Evolutionary conservation across 108 stramenopile genomes (phyloP).

Genomic region (Cyclotella distinguenda): DNA sequence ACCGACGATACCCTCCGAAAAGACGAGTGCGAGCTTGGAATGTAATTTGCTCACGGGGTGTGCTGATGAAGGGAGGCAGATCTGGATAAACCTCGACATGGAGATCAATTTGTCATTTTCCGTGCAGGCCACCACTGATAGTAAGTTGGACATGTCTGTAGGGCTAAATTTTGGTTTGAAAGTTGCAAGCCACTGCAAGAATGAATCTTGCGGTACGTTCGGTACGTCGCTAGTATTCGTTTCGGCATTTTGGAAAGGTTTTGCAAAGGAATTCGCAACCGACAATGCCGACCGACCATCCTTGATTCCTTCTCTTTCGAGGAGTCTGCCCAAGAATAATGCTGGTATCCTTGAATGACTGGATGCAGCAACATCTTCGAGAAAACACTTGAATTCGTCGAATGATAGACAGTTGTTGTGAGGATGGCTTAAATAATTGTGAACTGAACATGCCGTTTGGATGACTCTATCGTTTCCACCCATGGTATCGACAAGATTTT

Average conservation of each 20-base stretch:
- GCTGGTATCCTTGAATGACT: slow-evolving; percentile 1
- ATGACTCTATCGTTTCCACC: slow-evolving; percentile 2
- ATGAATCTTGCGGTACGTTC: neutral
- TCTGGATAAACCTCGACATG: slow-evolving; percentile 5
- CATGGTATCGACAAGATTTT: neutral
- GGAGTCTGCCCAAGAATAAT: slow-evolving; percentile 1
- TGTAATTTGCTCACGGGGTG: neutral
- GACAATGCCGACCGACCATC: neutral
- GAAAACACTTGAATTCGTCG: neutral
- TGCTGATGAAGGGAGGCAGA: neutral
- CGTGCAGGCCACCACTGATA: slow-evolving; percentile 3
- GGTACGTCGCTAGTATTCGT: neutral
- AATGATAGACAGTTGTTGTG: neutral
- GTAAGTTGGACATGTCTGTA: neutral
- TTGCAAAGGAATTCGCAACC: slow-evolving; percentile 4
- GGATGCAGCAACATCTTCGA: neutral
- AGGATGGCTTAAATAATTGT: slow-evolving; percentile 9
- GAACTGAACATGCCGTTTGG: neutral
- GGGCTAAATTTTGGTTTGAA: slow-evolving; percentile 11
- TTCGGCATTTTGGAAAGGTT: neutral
- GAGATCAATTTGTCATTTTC: slow-evolving; percentile 1
- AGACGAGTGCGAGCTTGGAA: slow-evolving; percentile 1
- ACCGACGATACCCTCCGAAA: neutral
- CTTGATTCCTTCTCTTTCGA: slow-evolving; percentile 3
- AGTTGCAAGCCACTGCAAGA: slow-evolving; percentile 13